Evolutionary conservation across 805 yeast species (phyloP).

Genomic region (Wickerhamiella occidentalis): DNA sequence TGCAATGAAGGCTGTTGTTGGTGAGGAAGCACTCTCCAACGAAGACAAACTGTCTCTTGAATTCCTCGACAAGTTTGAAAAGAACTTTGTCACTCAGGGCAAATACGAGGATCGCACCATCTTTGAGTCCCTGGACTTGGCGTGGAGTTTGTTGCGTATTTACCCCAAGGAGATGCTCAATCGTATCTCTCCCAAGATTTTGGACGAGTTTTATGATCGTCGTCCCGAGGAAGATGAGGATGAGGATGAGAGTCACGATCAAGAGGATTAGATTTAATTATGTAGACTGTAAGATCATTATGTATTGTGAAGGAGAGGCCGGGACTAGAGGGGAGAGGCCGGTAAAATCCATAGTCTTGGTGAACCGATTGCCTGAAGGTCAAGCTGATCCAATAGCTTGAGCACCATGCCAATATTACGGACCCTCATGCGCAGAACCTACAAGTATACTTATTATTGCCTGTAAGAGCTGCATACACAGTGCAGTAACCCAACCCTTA

Average conservation of each 20-base stretch:
- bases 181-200: slow-evolving; percentile 95
- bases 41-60: slow-evolving; percentile 96
- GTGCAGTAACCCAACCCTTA: too few relatives aligned
- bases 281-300: background rate
- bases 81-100: slow-evolving; percentile 90
- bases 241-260: slow-evolving; percentile 27
- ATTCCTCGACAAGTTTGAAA: slow-evolving; percentile 95
- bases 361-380: too few relatives aligned
- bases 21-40: slow-evolving; percentile 96
- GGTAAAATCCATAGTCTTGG: too few relatives aligned
- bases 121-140: slow-evolving; percentile 91
- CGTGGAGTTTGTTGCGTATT: slow-evolving; percentile 95
- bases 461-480: too few relatives aligned
- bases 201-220: slow-evolving; percentile 82
- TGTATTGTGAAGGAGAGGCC: background rate
- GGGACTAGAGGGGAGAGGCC: background rate
- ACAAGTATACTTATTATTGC: too few relatives aligned
- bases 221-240: slow-evolving; percentile 30
- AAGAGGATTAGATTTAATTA: background rate
- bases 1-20: slow-evolving; percentile 99
- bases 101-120: slow-evolving; percentile 92
- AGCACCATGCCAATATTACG: too few relatives aligned
- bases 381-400: too few relatives aligned
- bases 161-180: slow-evolving; percentile 98
- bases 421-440: too few relatives aligned